phyloP scores from a whole-genome alignment of 371 early-diverging fungal species.

The Mortierella sp. region DNA sequence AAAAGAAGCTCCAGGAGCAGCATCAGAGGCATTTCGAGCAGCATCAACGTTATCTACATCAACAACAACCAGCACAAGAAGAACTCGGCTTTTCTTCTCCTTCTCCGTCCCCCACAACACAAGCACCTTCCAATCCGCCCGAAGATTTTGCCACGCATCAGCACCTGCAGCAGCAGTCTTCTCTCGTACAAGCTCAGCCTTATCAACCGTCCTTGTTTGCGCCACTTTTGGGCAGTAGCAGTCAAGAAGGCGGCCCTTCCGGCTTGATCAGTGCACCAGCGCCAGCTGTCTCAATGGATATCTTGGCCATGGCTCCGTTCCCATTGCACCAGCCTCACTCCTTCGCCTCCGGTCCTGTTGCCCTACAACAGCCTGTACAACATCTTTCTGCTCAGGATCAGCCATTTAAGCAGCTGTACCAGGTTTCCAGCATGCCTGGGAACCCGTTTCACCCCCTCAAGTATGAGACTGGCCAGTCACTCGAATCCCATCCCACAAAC shows the following conservation, averaged over 20 bases:
- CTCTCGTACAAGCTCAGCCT: background rate
- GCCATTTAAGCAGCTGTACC: constrained; percentile 13
- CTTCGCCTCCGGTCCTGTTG: constrained; percentile 16
- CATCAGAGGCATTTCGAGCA: constrained; percentile 11
- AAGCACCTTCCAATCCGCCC: background rate
- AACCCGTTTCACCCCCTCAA: constrained; percentile 15
- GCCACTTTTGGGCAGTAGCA: constrained; percentile 10
- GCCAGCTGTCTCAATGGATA: constrained; percentile 35
- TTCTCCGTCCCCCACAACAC: constrained; percentile 2
- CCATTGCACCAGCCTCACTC: constrained; percentile 27
- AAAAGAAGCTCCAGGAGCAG: constrained; percentile 19
- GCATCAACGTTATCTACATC: background rate
- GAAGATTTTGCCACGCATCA: constrained; percentile 3
- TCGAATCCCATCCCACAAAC: too few relatives aligned
- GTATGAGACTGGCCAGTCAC: constrained; percentile 10
- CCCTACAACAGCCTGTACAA: constrained; percentile 22
- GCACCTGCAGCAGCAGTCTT: constrained; percentile 8
- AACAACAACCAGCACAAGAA: background rate
- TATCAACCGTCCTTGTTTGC: constrained; percentile 4
- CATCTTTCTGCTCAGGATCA: constrained; percentile 17
- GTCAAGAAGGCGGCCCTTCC: constrained; percentile 2
- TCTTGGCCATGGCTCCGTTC: constrained; percentile 33
- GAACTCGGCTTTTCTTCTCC: background rate
- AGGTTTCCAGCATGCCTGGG: constrained; percentile 3
- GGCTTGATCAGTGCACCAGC: constrained; percentile 22